phyloP scores from a whole-genome alignment of 805 yeast species.

The Blastobotrys parvus region DNA sequence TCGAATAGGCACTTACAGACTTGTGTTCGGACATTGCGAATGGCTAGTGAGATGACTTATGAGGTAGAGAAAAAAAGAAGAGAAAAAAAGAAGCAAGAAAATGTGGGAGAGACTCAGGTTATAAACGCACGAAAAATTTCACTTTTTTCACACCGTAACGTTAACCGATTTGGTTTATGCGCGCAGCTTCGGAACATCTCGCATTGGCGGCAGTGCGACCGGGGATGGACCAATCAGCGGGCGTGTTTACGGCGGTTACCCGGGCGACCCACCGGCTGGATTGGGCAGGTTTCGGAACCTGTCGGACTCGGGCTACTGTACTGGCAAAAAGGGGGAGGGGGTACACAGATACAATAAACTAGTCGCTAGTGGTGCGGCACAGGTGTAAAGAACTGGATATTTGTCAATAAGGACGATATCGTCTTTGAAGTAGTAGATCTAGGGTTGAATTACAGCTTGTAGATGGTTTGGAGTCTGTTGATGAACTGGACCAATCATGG shows the following conservation, averaged over 20 bases:
- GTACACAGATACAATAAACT: too few relatives aligned
- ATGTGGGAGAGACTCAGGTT: not conserved
- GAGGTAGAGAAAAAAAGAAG: not conserved
- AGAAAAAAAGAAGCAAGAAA: not conserved
- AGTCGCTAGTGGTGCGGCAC: too few relatives aligned
- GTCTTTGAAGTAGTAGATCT: too few relatives aligned
- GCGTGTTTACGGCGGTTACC: not conserved
- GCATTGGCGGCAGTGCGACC: too few relatives aligned
- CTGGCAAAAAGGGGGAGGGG: too few relatives aligned
- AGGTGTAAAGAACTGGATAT: too few relatives aligned
- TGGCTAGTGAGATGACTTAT: not conserved
- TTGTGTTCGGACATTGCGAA: constrained; percentile 2
- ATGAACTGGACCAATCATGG: too few relatives aligned
- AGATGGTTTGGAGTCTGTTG: too few relatives aligned
- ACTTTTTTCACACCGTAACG: not conserved
- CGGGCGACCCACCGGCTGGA: not conserved
- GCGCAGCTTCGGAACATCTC: not conserved
- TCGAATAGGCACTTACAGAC: not conserved
- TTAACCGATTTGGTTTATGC: not conserved
- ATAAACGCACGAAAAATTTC: not conserved
- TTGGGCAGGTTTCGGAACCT: not conserved
- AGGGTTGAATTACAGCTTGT: too few relatives aligned
- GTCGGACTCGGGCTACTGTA: too few relatives aligned
- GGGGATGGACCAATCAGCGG: not conserved
- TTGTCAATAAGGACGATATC: too few relatives aligned